Evolutionary conservation across 805 yeast genomes (phyloP), one percentile per base, ranked within the genome.

Genomic region (Geotrichum ghanense): DNA sequence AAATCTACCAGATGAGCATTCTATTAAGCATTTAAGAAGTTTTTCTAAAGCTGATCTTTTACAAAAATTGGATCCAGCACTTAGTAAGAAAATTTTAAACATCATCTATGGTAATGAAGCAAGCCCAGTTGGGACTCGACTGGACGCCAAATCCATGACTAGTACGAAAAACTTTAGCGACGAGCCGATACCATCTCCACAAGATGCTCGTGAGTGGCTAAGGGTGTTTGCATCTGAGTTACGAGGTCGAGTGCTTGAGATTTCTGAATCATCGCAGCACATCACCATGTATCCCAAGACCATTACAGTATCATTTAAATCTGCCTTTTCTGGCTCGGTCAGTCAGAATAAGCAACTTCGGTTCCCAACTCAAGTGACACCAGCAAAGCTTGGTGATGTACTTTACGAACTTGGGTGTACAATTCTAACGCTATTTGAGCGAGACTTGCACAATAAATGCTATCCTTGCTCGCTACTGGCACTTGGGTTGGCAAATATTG

Each of bases 181-280:
- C 0, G 68, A 69, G 9, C 67, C 78, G 0, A 78, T 89, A 2
- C 63, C 62, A 2, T 69, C 70, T 2, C 51, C 71, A 4, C 67
- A 66, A 1, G 95, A 85, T 53, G 75, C 84, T 20, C 52, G 68
- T 3, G 79, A 77, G 19, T 90, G 98, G 98, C 65, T 90, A 5
- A 76, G 72, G 34, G 94, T 90, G 0, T 89, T 81, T 66, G 73
- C 83, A 1, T 89, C 88, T 0, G 98, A 90, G 56, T 63, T 90
- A 24, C 65, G 74, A 23, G 78, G 79, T 44, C 62, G 98, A 46
- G 61, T 89, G 3, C 68, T 73, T 23, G 97, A 90, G 54, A 56
- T 82, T 19, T 84, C 79, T 49, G 89, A 84, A 51, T 95, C 87
- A 54, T 41, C 53, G 2, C 57, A 65, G 1, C 23, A 39, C 6